A percentile compares a stretch with the other conserved stretches of the same genome.
These are phyloP conservation scores for Conticribra weissflogii DNA, from an alignment of 108 stramenopile species.

Conservation along the genomic window DNA sequence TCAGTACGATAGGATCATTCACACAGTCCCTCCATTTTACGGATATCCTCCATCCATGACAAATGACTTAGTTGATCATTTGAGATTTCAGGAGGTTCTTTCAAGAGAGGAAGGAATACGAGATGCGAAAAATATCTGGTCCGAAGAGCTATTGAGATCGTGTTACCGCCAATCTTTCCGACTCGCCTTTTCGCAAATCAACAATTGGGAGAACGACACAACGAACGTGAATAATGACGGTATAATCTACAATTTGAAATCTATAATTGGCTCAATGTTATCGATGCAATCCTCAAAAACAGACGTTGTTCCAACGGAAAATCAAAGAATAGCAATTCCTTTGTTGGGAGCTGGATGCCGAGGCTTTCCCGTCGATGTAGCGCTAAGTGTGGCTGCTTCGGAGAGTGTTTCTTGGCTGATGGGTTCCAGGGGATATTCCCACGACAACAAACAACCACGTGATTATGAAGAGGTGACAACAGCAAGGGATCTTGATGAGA, in stretches of 20 bases:
- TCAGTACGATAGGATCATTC: slow-evolving; percentile 58
- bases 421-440: background rate
- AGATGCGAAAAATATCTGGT: slow-evolving; percentile 12
- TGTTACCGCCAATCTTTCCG: slow-evolving; percentile 29
- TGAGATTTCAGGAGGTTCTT: too few species aligned
- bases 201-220: too few species aligned
- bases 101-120: slow-evolving; percentile 4
- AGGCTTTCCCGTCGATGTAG: slow-evolving; percentile 65
- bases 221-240: too few species aligned
- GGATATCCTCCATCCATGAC: slow-evolving; percentile 39
- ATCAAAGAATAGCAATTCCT: slow-evolving; percentile 57
- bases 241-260: too few species aligned
- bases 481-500: background rate
- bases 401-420: slow-evolving; percentile 30
- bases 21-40: slow-evolving; percentile 78
- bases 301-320: background rate
- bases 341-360: slow-evolving; percentile 76
- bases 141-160: slow-evolving; percentile 34
- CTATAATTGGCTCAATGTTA: too few species aligned
- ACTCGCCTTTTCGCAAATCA: slow-evolving; percentile 38
- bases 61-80: slow-evolving; percentile 10
- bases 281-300: too few species aligned
- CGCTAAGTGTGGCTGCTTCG: slow-evolving; percentile 54
- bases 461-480: background rate
- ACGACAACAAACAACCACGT: background rate